Percentiles rank a stretch among this genome's conserved stretches.
These are phyloP conservation scores for Mortierella polycephala DNA, from an alignment of 371 early-diverging fungal genomes.

Conservation along the genomic window DNA sequence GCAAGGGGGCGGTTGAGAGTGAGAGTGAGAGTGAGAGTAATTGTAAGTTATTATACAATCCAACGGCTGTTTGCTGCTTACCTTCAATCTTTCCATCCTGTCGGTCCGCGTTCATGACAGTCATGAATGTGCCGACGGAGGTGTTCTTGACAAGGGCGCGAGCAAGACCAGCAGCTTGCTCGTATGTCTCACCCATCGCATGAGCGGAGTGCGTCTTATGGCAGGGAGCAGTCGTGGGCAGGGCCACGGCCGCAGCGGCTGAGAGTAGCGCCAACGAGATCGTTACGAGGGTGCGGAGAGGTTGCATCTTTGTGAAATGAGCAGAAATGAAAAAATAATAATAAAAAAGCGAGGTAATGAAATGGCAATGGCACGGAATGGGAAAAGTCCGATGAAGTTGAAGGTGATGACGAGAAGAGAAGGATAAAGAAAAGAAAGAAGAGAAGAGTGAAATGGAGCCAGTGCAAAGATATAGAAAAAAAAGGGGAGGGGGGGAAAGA, in stretches of 20 bases:
- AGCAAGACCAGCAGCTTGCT: slow-evolving; percentile 48
- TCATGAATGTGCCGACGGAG: slow-evolving; percentile 53
- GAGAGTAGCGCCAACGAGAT: slow-evolving; percentile 29
- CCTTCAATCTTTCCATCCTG: slow-evolving; percentile 28
- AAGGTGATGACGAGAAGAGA: slow-evolving; percentile 2
- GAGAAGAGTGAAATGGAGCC: not conserved
- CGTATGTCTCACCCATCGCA: slow-evolving; percentile 33
- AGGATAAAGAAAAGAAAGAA: slow-evolving; percentile 2
- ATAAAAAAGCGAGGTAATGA: not conserved
- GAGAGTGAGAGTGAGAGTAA: too few species aligned
- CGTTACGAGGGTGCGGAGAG: slow-evolving; percentile 20
- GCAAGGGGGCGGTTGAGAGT: not conserved
- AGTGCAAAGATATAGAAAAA: too few species aligned
- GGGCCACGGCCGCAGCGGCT: slow-evolving; percentile 16
- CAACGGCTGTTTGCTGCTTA: not conserved
- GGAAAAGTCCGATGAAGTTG: not conserved
- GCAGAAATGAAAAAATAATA: not conserved
- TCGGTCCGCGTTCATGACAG: slow-evolving; percentile 34
- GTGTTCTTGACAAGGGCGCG: slow-evolving; percentile 44
- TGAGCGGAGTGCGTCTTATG: not conserved
- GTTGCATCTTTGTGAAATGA: slow-evolving; percentile 19
- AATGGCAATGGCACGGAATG: slow-evolving; percentile 5
- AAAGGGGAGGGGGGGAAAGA: not conserved
- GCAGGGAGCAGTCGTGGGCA: slow-evolving; percentile 18
- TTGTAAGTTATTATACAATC: too few species aligned